Conservation (phyloP, 768 basidiomycete species). For the Leucogyrophana mollusca region DNA sequence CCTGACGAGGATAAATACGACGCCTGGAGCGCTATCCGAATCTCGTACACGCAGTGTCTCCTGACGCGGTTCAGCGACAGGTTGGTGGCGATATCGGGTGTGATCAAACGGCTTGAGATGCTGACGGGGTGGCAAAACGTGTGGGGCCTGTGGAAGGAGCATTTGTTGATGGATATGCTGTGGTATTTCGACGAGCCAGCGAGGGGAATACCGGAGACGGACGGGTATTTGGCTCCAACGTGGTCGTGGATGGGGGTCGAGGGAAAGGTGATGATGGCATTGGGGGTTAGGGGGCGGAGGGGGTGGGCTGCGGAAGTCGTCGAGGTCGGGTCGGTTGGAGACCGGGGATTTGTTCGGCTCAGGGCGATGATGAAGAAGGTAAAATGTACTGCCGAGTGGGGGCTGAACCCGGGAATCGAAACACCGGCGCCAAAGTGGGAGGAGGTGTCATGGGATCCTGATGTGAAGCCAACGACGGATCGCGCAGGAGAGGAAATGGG, state of each 20-base stretch:
- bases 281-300: background rate
- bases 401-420: conserved; percentile 1
- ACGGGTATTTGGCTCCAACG: background rate
- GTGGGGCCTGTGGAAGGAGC: conserved; percentile 3
- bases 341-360: conserved; percentile 1
- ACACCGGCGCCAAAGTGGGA: background rate
- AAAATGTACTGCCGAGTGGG: conserved; percentile 2
- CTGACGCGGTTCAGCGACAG: conserved; percentile 1
- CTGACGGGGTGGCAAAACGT: conserved; percentile 2
- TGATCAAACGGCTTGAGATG: conserved; percentile 4
- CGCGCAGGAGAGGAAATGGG: background rate
- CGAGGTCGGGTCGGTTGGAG: background rate
- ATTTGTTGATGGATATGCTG: conserved; percentile 1
- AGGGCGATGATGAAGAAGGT: conserved; percentile 1
- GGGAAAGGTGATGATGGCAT: background rate
- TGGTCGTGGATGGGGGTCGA: conserved; percentile 3
- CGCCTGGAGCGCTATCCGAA: background rate
- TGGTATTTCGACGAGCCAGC: conserved; percentile 1
- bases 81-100: conserved; percentile 3
- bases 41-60: conserved; percentile 1
- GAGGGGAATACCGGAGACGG: background rate
- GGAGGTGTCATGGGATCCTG: conserved; percentile 1
- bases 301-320: background rate
- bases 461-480: background rate
- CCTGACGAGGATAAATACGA: conserved; percentile 1